Conservation (phyloP, 331 rosid genomes). For the Ulmus americana region DNA sequence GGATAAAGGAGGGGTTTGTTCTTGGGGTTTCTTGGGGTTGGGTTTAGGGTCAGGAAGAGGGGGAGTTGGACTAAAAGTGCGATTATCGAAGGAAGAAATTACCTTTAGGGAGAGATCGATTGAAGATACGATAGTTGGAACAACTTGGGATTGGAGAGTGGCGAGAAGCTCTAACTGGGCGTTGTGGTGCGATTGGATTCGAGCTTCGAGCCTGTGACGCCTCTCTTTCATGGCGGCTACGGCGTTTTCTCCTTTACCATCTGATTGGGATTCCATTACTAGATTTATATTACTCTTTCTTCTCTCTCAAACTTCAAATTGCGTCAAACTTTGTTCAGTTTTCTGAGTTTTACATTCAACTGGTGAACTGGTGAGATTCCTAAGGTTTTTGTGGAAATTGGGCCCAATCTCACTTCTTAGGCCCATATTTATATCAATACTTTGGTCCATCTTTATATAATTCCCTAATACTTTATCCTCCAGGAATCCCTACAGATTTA, state of each 20-base stretch:
- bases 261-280: slow-evolving; percentile 54
- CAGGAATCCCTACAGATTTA: too few species aligned
- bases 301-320: background rate
- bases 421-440: too few species aligned
- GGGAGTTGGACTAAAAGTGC: slow-evolving; percentile 74
- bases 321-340: background rate
- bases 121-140: slow-evolving; percentile 64
- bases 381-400: too few species aligned
- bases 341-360: background rate
- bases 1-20: slow-evolving; percentile 19
- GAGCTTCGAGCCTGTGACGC: slow-evolving; percentile 65
- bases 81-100: slow-evolving; percentile 64
- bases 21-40: slow-evolving; percentile 29
- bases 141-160: slow-evolving; percentile 46
- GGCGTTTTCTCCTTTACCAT: slow-evolving; percentile 35
- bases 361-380: too few species aligned
- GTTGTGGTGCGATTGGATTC: slow-evolving; percentile 55
- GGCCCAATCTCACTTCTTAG: too few species aligned
- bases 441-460: too few species aligned
- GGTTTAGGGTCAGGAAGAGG: slow-evolving; percentile 48
- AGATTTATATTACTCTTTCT: background rate
- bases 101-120: slow-evolving; percentile 79
- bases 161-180: slow-evolving; percentile 71
- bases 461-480: too few species aligned
- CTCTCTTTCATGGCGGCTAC: slow-evolving; percentile 39